Percentiles rank a stretch among this genome's conserved stretches.
Conservation (phyloP, 441 rosid genomes). For the Jatropha podagrica region DNA sequence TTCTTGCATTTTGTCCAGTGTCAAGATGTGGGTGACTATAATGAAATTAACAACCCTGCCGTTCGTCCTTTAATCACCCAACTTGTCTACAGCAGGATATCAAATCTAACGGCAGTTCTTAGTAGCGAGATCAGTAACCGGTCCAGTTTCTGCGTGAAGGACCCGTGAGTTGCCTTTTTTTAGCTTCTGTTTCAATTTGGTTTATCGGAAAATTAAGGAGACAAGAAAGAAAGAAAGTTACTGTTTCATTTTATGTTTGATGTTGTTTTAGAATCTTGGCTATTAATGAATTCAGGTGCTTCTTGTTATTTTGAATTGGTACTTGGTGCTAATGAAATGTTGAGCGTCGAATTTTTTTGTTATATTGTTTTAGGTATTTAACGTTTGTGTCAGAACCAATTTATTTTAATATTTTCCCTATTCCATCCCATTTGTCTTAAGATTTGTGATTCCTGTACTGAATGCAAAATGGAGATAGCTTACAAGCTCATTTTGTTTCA, state of each 20-base stretch:
- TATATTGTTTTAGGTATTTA: conserved; percentile 2
- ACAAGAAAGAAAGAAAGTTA: neutral
- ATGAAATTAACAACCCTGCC: conserved; percentile 47
- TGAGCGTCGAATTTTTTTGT: neutral
- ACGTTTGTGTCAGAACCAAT: neutral
- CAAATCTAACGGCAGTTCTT: conserved; percentile 58
- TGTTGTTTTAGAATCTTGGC: conserved; percentile 16
- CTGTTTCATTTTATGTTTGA: neutral
- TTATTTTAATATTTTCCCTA: neutral
- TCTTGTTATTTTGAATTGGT: conserved; percentile 4
- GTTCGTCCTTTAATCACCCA: conserved; percentile 52
- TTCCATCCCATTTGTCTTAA: neutral
- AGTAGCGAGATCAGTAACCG: conserved; percentile 46
- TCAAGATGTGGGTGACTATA: conserved; percentile 56
- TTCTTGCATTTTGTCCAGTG: conserved; percentile 34
- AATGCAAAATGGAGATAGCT: conserved; percentile 13
- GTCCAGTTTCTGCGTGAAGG: conserved; percentile 70
- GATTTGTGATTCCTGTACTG: neutral
- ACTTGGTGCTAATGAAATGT: neutral
- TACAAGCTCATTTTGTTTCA: conserved; percentile 39
- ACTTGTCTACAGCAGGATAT: conserved; percentile 47
- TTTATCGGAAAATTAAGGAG: conserved; percentile 4
- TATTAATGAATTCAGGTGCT: neutral
- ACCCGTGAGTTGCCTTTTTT: conserved; percentile 51
- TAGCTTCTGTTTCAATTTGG: neutral